Base-by-base conservation (phyloP, 176 grass and related monocot genomes). In the Musa itinerans region DNA sequence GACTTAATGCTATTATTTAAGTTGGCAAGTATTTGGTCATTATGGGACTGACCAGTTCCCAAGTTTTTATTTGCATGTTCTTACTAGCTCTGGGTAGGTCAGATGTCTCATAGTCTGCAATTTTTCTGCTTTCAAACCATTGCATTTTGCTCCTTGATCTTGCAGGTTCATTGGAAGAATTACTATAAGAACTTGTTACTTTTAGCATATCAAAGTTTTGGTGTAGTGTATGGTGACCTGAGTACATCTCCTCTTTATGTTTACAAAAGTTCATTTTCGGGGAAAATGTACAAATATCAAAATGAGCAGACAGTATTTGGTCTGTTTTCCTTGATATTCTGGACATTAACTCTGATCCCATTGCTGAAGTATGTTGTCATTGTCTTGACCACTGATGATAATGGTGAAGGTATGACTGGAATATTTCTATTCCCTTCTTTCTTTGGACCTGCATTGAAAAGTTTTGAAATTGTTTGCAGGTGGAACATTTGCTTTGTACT, bases 311-410 rank as follows among this genome's bases (percentile, higher is more conserved):
- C 74, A 14, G 80, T 96, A 62, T 92, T 87, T 13, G 92, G 92
- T n/a, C 86, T 81, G 11, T 80, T 92, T 85, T 92, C 92, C 43
- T 71, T 96, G 19, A 84, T 96, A 69, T 96, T 96, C 61, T 96
- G 92, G 92, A 96, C 92, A 9, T 89, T 96, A 74, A 96, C 92
- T 6, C 92, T 96, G 9, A 71, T 96, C 83, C 89, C 92, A 50
- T 65, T 96, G 81, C 78, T 96, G 15, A 96, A 96, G 85, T 96
- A 96, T 83, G 89, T 85, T 75, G 29, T 77, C 14, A 83, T 96
- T 56, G 89, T 96, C 54, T 75, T 96, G 67, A 85, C 81, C 65
- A 84, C 92, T 64, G 80, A 96, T 68, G 92, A 96, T 76, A 89
- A 89, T 65, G 89, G 89, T 1, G 92, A 96, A 96, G 92, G 92